Percentiles rank a stretch among this genome's conserved stretches.
These are phyloP conservation scores for Globisporangium alternatum DNA, from an alignment of 352 stramenopile genomes.

Conservation along the genomic window DNA sequence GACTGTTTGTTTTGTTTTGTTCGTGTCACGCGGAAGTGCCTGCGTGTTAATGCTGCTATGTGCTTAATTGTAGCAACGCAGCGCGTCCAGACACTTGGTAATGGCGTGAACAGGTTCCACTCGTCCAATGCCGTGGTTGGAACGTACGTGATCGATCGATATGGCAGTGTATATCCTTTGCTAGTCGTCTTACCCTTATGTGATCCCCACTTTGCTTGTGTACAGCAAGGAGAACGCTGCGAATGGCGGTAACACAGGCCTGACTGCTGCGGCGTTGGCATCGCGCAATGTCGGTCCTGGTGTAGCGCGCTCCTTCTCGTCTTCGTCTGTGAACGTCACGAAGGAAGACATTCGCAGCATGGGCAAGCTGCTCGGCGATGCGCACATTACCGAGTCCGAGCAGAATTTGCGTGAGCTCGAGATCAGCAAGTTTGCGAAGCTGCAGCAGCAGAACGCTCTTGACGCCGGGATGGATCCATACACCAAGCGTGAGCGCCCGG, in stretches of 20 bases:
- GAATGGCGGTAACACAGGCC: slow-evolving; percentile 19
- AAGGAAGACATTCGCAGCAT: slow-evolving; percentile 81
- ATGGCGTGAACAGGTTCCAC: slow-evolving; percentile 36
- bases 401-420: slow-evolving; percentile 74
- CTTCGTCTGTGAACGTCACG: slow-evolving; percentile 67
- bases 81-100: slow-evolving; percentile 56
- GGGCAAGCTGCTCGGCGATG: slow-evolving; percentile 62
- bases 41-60: background rate
- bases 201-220: background rate
- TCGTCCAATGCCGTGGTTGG: slow-evolving; percentile 69
- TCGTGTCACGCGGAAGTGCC: background rate
- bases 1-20: too few species aligned
- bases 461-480: slow-evolving; percentile 33
- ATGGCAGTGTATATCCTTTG: background rate
- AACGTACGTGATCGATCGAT: slow-evolving; percentile 9
- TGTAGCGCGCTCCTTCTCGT: slow-evolving; percentile 51
- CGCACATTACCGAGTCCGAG: slow-evolving; percentile 80
- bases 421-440: slow-evolving; percentile 55
- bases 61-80: slow-evolving; percentile 38
- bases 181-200: background rate
- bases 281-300: slow-evolving; percentile 27
- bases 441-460: slow-evolving; percentile 21
- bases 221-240: slow-evolving; percentile 47
- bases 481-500: slow-evolving; percentile 66
- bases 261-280: slow-evolving; percentile 31